Conservation (phyloP, 768 basidiomycete genomes). For the Astraeus odoratus region DNA sequence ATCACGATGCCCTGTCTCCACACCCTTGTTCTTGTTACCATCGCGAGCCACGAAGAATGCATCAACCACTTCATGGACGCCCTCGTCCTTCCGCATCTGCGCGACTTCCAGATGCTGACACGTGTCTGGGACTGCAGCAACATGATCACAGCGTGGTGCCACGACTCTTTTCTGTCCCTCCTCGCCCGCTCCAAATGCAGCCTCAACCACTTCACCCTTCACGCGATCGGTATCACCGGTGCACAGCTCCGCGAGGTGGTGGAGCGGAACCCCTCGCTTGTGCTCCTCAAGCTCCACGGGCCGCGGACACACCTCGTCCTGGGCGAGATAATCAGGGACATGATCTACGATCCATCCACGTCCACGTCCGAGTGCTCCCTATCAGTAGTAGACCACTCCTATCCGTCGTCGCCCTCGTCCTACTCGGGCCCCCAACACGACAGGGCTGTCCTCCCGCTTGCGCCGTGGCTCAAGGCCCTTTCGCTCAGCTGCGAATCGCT, state of each 20-base stretch:
- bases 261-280: constrained; percentile 24
- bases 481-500: constrained; percentile 25
- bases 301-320: constrained; percentile 14
- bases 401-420: not conserved
- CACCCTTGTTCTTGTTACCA: constrained; percentile 26
- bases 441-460: constrained; percentile 12
- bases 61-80: constrained; percentile 21
- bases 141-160: constrained; percentile 24
- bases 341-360: constrained; percentile 8
- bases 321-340: constrained; percentile 18
- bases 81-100: constrained; percentile 15
- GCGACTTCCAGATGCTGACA: constrained; percentile 27
- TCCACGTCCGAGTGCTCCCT: not conserved
- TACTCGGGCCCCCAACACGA: constrained; percentile 8
- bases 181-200: constrained; percentile 22
- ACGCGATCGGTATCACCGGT: constrained; percentile 18
- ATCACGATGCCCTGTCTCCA: constrained; percentile 24
- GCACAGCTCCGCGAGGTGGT: constrained; percentile 18
- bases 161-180: constrained; percentile 21
- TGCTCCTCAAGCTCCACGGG: constrained; percentile 24
- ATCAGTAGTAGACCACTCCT: not conserved
- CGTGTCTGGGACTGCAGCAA: constrained; percentile 27
- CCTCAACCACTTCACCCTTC: constrained; percentile 26
- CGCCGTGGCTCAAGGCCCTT: constrained; percentile 24
- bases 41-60: constrained; percentile 23